Conservation (phyloP, 2,329 filamentous ascomycete genomes). For the Macrophomina pseudophaseolina region DNA sequence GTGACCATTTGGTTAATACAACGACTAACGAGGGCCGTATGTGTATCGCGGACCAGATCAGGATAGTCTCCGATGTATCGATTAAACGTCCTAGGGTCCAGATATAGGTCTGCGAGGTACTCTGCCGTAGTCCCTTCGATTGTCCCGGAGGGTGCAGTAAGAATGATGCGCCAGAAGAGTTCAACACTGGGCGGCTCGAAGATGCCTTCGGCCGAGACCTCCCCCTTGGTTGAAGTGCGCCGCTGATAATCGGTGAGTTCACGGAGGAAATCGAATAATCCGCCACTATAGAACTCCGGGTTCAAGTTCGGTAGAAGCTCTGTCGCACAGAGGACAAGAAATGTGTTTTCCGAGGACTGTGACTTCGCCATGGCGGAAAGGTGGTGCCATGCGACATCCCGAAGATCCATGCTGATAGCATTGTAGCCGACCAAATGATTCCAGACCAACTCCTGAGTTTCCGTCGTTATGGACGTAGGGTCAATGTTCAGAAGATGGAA, state of each 20-base stretch:
- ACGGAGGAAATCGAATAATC: slow-evolving; percentile 67
- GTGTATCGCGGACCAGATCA: slow-evolving; percentile 57
- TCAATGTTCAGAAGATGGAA: slow-evolving; percentile 64
- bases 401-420: slow-evolving; percentile 64
- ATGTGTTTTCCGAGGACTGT: slow-evolving; percentile 44
- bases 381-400: slow-evolving; percentile 72
- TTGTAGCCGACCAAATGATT: slow-evolving; percentile 70
- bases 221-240: background rate
- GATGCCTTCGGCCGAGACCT: slow-evolving; percentile 57
- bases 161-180: slow-evolving; percentile 81
- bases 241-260: slow-evolving; percentile 34
- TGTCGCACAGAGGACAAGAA: slow-evolving; percentile 56
- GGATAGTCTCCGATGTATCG: slow-evolving; percentile 8
- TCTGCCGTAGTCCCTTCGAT: slow-evolving; percentile 72
- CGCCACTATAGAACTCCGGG: slow-evolving; percentile 63
- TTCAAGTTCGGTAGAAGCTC: slow-evolving; percentile 64
- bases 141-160: slow-evolving; percentile 67
- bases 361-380: slow-evolving; percentile 54
- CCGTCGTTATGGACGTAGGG: slow-evolving; percentile 65
- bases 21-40: slow-evolving; percentile 73
- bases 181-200: slow-evolving; percentile 64
- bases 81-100: slow-evolving; percentile 49
- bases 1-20: slow-evolving; percentile 63
- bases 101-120: slow-evolving; percentile 75
- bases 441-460: slow-evolving; percentile 72